A percentile compares a stretch with the other conserved stretches of the same genome.
These are phyloP conservation scores for Oldenlandia corymbosa DNA, from an alignment of 257 asterid genomes.

Conservation along the genomic window DNA sequence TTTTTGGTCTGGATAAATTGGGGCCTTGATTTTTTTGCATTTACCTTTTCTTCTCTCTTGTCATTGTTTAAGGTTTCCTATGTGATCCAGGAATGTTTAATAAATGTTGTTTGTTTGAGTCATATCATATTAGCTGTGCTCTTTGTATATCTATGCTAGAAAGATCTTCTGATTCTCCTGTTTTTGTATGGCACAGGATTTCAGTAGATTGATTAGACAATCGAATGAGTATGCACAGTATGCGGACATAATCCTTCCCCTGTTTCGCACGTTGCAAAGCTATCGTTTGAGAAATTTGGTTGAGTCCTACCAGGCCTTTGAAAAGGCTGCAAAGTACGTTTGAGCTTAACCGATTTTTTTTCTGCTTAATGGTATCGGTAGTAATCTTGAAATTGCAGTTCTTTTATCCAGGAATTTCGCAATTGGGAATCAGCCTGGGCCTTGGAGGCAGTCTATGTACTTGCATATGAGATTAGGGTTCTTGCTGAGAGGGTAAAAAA, in stretches of 20 bases:
- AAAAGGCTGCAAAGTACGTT: constrained; percentile 84
- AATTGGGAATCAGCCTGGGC: constrained; percentile 99
- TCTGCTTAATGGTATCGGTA: constrained; percentile 18
- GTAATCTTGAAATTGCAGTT: constrained; percentile 59
- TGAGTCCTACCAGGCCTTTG: constrained; percentile 76
- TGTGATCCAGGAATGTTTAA: background rate
- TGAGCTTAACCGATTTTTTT: constrained; percentile 8
- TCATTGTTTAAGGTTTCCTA: background rate
- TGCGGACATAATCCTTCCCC: constrained; percentile 64
- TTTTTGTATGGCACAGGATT: constrained; percentile 55
- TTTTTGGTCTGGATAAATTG: too few species aligned
- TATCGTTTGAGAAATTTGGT: constrained; percentile 59
- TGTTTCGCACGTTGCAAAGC: constrained; percentile 82
- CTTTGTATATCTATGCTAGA: too few species aligned
- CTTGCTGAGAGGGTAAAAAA: constrained; percentile 85
- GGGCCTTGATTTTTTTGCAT: constrained; percentile 7
- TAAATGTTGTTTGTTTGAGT: background rate
- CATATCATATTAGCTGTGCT: background rate
- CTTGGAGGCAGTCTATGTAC: constrained; percentile 72
- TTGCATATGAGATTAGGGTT: constrained; percentile 82
- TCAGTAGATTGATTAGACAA: constrained; percentile 69
- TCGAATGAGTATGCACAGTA: constrained; percentile 66
- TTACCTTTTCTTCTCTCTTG: background rate
- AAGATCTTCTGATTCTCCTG: constrained; percentile 2
- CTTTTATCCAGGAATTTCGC: constrained; percentile 94